These are phyloP conservation scores for Cryphonectria japonica DNA, from an alignment of 2,329 filamentous ascomycete species.

Conservation along the genomic window DNA sequence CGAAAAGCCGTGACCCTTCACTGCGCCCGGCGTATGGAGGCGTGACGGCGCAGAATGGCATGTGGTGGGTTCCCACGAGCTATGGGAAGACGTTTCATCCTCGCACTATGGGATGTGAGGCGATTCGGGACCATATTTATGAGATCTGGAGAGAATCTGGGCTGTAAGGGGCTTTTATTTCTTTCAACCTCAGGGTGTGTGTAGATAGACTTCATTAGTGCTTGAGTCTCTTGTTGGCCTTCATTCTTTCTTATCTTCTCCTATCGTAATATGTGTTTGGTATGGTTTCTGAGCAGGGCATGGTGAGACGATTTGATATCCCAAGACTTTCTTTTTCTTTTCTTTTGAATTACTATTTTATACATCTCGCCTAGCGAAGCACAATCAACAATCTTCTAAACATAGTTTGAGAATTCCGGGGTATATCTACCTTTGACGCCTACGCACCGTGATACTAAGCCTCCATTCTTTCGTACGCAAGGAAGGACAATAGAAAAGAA, in stretches of 20 bases:
- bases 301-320: not conserved
- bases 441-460: not conserved
- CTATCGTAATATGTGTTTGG: not conserved
- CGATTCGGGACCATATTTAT: conserved; percentile 42
- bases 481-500: not conserved
- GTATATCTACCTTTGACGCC: not conserved
- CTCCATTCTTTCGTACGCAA: not conserved
- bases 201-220: not conserved
- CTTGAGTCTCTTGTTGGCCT: not conserved
- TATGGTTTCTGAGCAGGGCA: not conserved
- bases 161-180: not conserved
- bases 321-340: not conserved
- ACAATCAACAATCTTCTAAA: not conserved
- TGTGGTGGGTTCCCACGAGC: conserved; percentile 53
- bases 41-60: conserved; percentile 39
- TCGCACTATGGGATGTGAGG: conserved; percentile 44
- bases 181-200: not conserved
- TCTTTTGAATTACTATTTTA: not conserved
- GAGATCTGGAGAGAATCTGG: conserved; percentile 36
- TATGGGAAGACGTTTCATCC: conserved; percentile 53
- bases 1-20: conserved; percentile 41
- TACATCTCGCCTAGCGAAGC: not conserved
- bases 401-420: not conserved
- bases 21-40: conserved; percentile 38
- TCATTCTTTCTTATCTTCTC: not conserved